Evolutionary conservation across 169 alveolate species (phyloP), one percentile per base, ranked within the genome.

Genomic region (Cryptosporidium canis): DNA sequence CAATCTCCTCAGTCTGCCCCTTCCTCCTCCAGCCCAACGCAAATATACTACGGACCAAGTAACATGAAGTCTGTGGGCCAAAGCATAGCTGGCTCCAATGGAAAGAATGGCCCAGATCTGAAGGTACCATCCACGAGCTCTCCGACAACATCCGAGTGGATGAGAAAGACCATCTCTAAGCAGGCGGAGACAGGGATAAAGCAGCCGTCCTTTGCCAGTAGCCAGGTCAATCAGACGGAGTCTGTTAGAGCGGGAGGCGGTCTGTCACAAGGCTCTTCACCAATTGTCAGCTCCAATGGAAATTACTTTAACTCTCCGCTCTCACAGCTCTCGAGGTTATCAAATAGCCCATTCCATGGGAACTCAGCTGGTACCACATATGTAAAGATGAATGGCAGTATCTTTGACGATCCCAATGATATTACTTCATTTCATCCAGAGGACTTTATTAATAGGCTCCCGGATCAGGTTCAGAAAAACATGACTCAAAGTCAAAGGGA

Each of bases 121-220:
- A 77, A 77, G 29, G 44, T 31, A 8, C 87, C 87, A 14, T 39
- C 70, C 0, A 24, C 29, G n/a, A 70, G 39, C n/a, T 77, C 87
- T 35, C 87, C 87, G 7, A 41, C 87, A 56, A 58, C 87, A 18
- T 27, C 87, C 6, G 87, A 77, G 21, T 77, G 87, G 87, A 77
- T 77, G 87, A 77, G 87, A 77, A 77, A 45, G 24, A 63, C 87
- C 6, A 61, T 77, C 8, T 44, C 87, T 16, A 77, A 45, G n/a
- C 72, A 53, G 61, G 37, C 14, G 55, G 87, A 77, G 16, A 35
- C 7, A 24, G 68, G 68, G 16, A 39, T 39, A 21, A 55, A 39
- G 31, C 58, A 58, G 31, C 43, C 87, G 0, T 58, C 61, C 18
- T 18, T 55, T 45, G 1, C 8, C 18, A 29, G 24, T 2, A 61